Conservation (phyloP, 768 basidiomycete species). For the Lepiota venenata region DNA sequence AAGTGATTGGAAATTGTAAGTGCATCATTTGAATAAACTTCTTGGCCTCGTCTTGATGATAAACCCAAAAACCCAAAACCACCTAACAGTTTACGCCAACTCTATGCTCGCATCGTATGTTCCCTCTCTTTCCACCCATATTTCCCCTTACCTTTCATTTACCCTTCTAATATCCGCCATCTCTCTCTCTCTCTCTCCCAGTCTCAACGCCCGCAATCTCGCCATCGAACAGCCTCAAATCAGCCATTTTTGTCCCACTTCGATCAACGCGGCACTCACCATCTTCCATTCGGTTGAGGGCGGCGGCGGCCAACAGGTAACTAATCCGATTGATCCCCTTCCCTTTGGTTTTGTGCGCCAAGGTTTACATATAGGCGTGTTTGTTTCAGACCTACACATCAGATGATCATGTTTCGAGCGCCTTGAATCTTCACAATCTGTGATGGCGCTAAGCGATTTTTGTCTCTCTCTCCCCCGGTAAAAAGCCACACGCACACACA, state of each 20-base stretch:
- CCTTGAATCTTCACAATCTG: no score
- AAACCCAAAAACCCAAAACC: no score
- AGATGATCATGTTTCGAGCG: no score
- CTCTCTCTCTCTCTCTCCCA: background rate
- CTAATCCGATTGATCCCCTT: background rate
- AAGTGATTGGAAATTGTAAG: slow-evolving; percentile 6
- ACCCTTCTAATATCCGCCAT: no score
- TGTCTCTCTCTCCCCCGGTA: no score
- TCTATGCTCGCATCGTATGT: slow-evolving; percentile 4
- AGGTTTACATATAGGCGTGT: no score
- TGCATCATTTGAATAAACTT: background rate
- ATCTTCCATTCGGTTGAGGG: background rate
- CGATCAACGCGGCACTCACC: background rate
- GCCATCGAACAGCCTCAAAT: background rate
- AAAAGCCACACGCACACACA: no score
- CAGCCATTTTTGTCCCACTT: background rate
- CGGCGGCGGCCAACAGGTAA: background rate
- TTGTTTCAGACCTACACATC: no score
- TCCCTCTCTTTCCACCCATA: background rate
- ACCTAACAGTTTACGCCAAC: slow-evolving; percentile 4
- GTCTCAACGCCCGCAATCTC: slow-evolving; percentile 1
- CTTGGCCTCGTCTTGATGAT: no score
- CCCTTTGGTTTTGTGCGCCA: no score
- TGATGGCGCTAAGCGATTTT: no score
- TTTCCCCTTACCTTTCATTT: background rate